Conservation (phyloP, 2,329 filamentous ascomycete species). For the Pseudocercospora musae region DNA sequence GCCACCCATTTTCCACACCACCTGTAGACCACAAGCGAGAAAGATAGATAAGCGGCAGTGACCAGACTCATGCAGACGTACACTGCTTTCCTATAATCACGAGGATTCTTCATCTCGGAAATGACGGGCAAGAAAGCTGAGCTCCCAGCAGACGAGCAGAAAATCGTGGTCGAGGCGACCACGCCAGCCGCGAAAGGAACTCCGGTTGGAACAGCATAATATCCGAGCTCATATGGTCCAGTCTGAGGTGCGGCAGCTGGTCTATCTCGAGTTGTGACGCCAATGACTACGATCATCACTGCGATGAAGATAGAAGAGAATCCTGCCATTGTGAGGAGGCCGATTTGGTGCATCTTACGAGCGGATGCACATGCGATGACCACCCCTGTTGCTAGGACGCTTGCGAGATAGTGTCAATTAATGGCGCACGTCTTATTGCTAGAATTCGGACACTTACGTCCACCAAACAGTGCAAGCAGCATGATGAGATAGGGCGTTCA, state of each 20-base stretch:
- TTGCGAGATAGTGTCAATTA: background rate
- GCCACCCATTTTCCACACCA: slow-evolving; percentile 63
- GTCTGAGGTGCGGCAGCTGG: slow-evolving; percentile 59
- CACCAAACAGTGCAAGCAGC: slow-evolving; percentile 59
- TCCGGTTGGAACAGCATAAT: slow-evolving; percentile 50
- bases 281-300: slow-evolving; percentile 42
- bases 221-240: slow-evolving; percentile 59
- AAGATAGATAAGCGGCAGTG: slow-evolving; percentile 55
- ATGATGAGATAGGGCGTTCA: slow-evolving; percentile 59
- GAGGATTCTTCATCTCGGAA: slow-evolving; percentile 60
- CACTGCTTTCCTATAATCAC: slow-evolving; percentile 60
- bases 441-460: slow-evolving; percentile 11
- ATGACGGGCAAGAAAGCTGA: slow-evolving; percentile 63
- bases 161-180: slow-evolving; percentile 56
- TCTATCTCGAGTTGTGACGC: slow-evolving; percentile 55
- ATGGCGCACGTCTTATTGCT: background rate
- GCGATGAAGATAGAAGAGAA: slow-evolving; percentile 59
- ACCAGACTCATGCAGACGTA: slow-evolving; percentile 59
- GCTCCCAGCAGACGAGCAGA: slow-evolving; percentile 56
- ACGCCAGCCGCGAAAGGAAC: slow-evolving; percentile 59
- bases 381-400: slow-evolving; percentile 51
- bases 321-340: slow-evolving; percentile 60
- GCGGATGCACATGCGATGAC: slow-evolving; percentile 49
- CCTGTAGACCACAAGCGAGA: slow-evolving; percentile 59
- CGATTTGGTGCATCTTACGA: slow-evolving; percentile 57